These are phyloP conservation scores for Diaporthe aspalathi DNA, from an alignment of 2,329 filamentous ascomycete species.

Conservation along the genomic window DNA sequence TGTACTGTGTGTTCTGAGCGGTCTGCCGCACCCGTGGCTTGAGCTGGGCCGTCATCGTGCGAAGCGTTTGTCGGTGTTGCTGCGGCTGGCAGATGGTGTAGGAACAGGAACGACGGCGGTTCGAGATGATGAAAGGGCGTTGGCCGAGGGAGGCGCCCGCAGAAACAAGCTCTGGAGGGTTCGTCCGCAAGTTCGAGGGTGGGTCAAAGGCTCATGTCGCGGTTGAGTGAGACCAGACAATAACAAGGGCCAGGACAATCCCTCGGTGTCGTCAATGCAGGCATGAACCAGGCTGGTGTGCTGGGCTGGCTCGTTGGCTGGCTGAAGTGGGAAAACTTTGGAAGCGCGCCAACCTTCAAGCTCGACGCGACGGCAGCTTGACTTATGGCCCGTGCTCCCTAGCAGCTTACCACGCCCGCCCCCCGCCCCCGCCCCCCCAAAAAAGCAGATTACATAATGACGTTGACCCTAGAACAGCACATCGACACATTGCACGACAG, in stretches of 20 bases:
- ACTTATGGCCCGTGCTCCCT: background rate
- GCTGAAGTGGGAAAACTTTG: conserved; percentile 30
- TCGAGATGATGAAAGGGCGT: background rate
- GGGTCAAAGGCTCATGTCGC: conserved; percentile 32
- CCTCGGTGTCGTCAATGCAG: conserved; percentile 12
- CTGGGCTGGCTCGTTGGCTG: conserved; percentile 1
- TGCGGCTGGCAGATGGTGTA: background rate
- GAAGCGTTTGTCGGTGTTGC: background rate
- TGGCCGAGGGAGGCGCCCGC: background rate
- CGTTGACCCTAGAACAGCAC: too few species aligned
- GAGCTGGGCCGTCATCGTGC: conserved; percentile 42
- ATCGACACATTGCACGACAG: too few species aligned
- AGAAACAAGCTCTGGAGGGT: conserved; percentile 19
- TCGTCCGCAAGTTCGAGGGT: background rate
- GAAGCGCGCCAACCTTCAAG: conserved; percentile 25
- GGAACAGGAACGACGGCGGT: background rate
- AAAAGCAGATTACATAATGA: too few species aligned
- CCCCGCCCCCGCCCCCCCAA: too few species aligned
- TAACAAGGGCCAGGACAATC: conserved; percentile 21
- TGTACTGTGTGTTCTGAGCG: conserved; percentile 61
- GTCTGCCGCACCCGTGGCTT: conserved; percentile 59
- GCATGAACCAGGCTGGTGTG: conserved; percentile 25
- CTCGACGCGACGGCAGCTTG: conserved; percentile 28
- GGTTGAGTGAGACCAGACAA: background rate
- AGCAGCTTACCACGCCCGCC: too few species aligned